Base-by-base conservation (phyloP, 2,329 filamentous ascomycete species). In the Aspergillus phoenicis region DNA sequence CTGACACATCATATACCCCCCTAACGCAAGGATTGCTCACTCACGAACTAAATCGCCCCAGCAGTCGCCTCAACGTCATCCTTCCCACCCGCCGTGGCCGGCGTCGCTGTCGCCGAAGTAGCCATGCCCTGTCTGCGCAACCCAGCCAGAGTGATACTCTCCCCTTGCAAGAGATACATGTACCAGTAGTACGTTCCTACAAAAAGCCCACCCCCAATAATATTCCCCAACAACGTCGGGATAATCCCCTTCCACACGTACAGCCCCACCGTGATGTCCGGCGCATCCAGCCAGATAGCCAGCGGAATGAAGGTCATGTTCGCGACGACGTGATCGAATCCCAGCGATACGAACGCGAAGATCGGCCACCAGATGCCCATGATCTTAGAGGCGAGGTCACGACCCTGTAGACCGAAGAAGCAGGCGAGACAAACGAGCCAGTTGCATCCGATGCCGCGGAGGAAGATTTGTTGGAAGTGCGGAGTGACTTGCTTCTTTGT, bases 161-260 rank as follows among this genome's bases (percentile, higher is more conserved):
- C 64, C 0, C 65, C 61, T 4, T 74, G 68, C 0, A 72, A 58
- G 3, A 80, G 69, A 66, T 80, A 80, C 54, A 83, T 69, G 58
- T 82, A 83, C 80, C 80, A 83, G 65, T 81, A 83, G 15, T 80
- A 80, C 0, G 73, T 77, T 5, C 66, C 71, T 71, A 38, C 80
- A 64, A 86, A 85, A 2, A 85, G 45, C 0, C 74, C 77, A 2
- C 84, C 84, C 0, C 84, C 84, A 2, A 86, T 66, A 15, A 84
- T 80, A 62, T 86, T 86, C 0, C 84, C 84, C 2, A 86, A 64
- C 2, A 81, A 62, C 0, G 82, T 77, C 0, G 84, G 85, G 36
- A 86, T 81, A 63, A 85, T 80, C 0, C 79, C 81, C 67, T 86
- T 85, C 82, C 83, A 86, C 62, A 87, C 83, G 59, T 86, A 87